Evolutionary conservation across 345 rosid genomes (phyloP).

Genomic region (Draba incana): DNA sequence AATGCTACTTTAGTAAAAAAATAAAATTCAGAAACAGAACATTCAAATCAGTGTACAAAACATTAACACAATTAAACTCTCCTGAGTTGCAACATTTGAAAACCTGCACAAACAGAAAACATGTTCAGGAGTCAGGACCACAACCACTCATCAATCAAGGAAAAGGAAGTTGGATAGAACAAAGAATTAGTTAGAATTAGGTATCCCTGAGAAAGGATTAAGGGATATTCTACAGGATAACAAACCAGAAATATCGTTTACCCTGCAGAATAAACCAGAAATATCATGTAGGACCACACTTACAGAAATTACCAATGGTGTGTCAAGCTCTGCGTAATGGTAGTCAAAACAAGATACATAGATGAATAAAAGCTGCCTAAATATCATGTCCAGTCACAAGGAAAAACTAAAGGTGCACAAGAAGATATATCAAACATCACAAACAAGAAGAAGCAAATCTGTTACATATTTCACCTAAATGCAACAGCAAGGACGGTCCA

Average conservation of each 20-base stretch:
- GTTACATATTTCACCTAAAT: constrained; percentile 35
- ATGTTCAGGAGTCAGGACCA: constrained; percentile 52
- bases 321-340: constrained; percentile 16
- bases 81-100: constrained; percentile 57
- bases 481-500: constrained; percentile 28
- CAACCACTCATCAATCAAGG: constrained; percentile 35
- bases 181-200: not conserved
- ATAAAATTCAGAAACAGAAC: constrained; percentile 8
- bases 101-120: constrained; percentile 73
- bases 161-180: constrained; percentile 20
- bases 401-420: constrained; percentile 7
- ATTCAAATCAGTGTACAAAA: constrained; percentile 36
- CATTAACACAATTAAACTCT: constrained; percentile 44
- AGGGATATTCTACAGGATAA: constrained; percentile 22
- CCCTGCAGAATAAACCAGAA: constrained; percentile 26
- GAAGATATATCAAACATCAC: constrained; percentile 32
- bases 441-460: constrained; percentile 32
- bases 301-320: constrained; percentile 34
- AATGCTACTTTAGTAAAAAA: not conserved
- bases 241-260: constrained; percentile 29
- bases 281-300: constrained; percentile 36
- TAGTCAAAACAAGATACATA: constrained; percentile 35
- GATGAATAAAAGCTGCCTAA: constrained; percentile 31
- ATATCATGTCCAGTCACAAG: constrained; percentile 14
- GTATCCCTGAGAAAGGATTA: constrained; percentile 1